These are phyloP conservation scores for Saccharomycopsis oosterbeekiorum DNA, from an alignment of 805 yeast species.

Conservation along the genomic window DNA sequence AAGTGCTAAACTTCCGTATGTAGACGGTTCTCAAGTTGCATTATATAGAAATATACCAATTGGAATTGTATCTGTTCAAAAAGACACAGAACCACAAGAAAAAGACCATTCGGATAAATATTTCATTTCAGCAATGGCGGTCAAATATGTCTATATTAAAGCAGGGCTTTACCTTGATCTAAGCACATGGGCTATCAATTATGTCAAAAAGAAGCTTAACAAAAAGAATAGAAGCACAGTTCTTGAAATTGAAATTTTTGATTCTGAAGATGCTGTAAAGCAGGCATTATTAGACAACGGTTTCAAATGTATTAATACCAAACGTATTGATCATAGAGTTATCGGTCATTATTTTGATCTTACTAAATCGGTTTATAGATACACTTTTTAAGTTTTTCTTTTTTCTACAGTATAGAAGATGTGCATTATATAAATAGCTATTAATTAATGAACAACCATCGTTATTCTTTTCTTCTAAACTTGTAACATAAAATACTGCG, in stretches of 20 bases:
- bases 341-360: not conserved
- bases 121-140: conserved; percentile 46
- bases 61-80: conserved; percentile 44
- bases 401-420: not conserved
- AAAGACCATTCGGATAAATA: conserved; percentile 15
- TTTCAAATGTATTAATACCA: not conserved
- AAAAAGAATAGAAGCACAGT: not conserved
- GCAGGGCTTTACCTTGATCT: conserved; percentile 58
- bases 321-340: not conserved
- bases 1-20: conserved; percentile 29
- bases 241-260: not conserved
- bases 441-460: no score
- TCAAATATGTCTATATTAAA: conserved; percentile 56
- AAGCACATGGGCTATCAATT: conserved; percentile 47
- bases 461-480: not conserved
- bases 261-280: not conserved
- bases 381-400: not conserved
- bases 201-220: conserved; percentile 28
- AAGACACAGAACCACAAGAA: conserved; percentile 32
- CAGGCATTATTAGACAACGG: not conserved
- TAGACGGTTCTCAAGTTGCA: conserved; percentile 30
- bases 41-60: conserved; percentile 64
- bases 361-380: not conserved
- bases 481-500: not conserved
- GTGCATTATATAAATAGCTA: no score